A percentile compares a stretch with the other conserved stretches of the same genome.
Conservation (phyloP, 2,329 filamentous ascomycete genomes). For the Rosellinia necatrix region DNA sequence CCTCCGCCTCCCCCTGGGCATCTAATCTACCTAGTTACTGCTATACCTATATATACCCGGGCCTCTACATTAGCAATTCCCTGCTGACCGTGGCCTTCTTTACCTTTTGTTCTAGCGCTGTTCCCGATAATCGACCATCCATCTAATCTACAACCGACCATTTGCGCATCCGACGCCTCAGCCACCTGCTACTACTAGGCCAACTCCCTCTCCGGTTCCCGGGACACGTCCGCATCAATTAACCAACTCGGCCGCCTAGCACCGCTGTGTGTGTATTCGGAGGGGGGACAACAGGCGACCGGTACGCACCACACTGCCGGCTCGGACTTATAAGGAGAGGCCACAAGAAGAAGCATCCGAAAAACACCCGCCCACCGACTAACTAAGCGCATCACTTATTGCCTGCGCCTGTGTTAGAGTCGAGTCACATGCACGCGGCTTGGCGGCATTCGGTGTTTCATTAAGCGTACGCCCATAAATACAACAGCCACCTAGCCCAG, state of each 20-base stretch:
- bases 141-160: background rate
- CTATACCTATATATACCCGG: background rate
- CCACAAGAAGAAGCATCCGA: background rate
- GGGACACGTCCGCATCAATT: conserved; percentile 1
- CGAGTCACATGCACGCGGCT: conserved; percentile 2
- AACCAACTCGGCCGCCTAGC: background rate
- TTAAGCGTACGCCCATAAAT: conserved; percentile 14
- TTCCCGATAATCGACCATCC: background rate
- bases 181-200: conserved; percentile 10
- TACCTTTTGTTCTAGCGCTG: background rate
- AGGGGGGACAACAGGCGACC: background rate
- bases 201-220: conserved; percentile 5
- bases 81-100: background rate
- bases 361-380: conserved; percentile 2
- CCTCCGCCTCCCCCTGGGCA: background rate
- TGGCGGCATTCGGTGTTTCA: conserved; percentile 1
- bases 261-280: background rate
- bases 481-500: background rate
- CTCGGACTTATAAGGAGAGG: background rate
- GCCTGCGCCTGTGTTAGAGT: conserved; percentile 4
- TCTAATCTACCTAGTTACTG: background rate
- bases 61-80: background rate
- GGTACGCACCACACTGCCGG: background rate
- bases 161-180: background rate
- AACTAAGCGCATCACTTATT: conserved; percentile 8